Evolutionary conservation across 257 asterid genomes (phyloP).

Genomic region (Haberlea rhodopensis): DNA sequence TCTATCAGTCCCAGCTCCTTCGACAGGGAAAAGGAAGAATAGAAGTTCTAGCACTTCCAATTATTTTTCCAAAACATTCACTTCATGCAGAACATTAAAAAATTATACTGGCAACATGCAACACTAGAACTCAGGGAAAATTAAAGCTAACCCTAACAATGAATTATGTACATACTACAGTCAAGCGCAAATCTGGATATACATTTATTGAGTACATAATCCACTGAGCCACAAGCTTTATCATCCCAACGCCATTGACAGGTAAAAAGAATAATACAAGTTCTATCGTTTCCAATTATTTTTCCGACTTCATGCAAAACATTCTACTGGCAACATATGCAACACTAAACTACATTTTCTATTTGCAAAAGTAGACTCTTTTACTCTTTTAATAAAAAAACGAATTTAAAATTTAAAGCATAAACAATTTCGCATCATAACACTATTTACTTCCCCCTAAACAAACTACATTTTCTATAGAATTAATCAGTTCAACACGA

Average conservation of each 20-base stretch:
- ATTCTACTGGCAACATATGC: constrained; percentile 1
- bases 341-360: background rate
- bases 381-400: constrained; percentile 6
- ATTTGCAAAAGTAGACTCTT: constrained; percentile 5
- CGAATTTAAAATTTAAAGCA: background rate
- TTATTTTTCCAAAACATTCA: background rate
- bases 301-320: constrained; percentile 12
- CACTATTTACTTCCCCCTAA: constrained; percentile 5
- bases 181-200: background rate
- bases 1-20: background rate
- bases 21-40: background rate
- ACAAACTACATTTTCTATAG: constrained; percentile 17
- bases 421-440: background rate
- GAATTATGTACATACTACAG: background rate
- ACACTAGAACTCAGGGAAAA: background rate
- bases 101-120: background rate
- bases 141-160: background rate
- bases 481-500: background rate
- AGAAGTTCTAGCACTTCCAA: background rate
- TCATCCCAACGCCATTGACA: too few species aligned
- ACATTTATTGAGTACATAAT: background rate
- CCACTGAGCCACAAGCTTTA: background rate
- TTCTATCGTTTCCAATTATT: background rate
- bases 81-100: background rate
- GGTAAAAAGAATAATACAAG: constrained; percentile 4